Evolutionary conservation across 805 yeast species (phyloP).

Genomic region (Starmera dryadoides): DNA sequence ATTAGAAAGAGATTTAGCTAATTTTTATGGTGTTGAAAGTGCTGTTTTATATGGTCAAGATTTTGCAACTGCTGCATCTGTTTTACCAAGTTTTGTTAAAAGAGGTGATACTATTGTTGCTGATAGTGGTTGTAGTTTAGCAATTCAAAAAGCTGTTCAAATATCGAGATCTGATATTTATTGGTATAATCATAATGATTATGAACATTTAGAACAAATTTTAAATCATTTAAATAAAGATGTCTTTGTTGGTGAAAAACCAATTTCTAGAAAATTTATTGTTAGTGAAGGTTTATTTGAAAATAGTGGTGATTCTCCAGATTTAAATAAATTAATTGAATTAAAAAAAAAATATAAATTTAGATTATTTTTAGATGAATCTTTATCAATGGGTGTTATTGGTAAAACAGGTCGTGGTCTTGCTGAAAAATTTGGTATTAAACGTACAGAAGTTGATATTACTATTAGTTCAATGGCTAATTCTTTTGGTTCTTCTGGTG

Average conservation of each 20-base stretch:
- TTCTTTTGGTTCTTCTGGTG: conserved; percentile 82
- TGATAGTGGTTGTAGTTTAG: conserved; percentile 67
- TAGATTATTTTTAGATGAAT: conserved; percentile 82
- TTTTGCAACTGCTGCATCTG: conserved; percentile 77
- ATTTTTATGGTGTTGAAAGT: conserved; percentile 68
- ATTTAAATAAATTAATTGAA: conserved; percentile 58
- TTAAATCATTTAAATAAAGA: conserved; percentile 37
- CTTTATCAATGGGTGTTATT: conserved; percentile 77
- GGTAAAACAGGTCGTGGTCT: conserved; percentile 85
- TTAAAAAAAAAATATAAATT: conserved; percentile 79
- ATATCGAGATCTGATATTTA: conserved; percentile 78
- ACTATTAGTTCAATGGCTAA: conserved; percentile 83
- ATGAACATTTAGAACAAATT: conserved; percentile 70
- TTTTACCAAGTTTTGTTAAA: conserved; percentile 87
- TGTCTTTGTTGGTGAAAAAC: conserved; percentile 37
- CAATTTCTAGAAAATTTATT: conserved; percentile 83
- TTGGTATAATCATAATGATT: conserved; percentile 78
- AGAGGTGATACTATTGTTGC: conserved; percentile 92
- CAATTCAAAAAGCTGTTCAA: conserved; percentile 82
- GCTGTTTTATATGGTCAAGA: conserved; percentile 92
- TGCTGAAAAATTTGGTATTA: conserved; percentile 63
- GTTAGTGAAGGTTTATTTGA: conserved; percentile 88
- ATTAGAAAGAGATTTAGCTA: conserved; percentile 68
- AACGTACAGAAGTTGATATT: conserved; percentile 63
- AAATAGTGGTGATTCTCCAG: conserved; percentile 72